These are phyloP conservation scores for Trichoderma koningii DNA, from an alignment of 2,329 filamentous ascomycete genomes.

Conservation along the genomic window DNA sequence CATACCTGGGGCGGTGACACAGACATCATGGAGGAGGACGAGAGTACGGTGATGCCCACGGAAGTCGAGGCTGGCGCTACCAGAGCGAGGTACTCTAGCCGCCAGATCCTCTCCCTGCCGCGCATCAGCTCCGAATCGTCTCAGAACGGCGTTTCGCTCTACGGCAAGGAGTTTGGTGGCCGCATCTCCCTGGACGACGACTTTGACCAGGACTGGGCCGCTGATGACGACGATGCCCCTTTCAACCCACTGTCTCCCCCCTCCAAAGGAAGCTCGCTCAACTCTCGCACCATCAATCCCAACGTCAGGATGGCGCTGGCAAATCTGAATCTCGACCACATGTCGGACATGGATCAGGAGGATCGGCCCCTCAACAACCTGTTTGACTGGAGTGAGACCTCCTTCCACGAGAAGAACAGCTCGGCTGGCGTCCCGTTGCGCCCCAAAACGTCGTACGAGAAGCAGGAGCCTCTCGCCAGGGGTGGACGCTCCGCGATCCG, in stretches of 20 bases:
- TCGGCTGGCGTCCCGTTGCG: constrained; percentile 60
- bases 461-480: constrained; percentile 69
- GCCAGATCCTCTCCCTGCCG: constrained; percentile 29
- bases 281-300: constrained; percentile 55
- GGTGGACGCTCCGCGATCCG: constrained; percentile 69
- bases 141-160: constrained; percentile 40
- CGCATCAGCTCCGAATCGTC: constrained; percentile 39
- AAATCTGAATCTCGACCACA: constrained; percentile 53
- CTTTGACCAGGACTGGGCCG: constrained; percentile 65
- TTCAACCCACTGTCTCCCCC: constrained; percentile 62
- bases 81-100: constrained; percentile 29
- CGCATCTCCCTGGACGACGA: constrained; percentile 62
- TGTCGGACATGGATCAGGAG: constrained; percentile 33
- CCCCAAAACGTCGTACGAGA: constrained; percentile 74
- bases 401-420: constrained; percentile 62
- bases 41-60: constrained; percentile 56
- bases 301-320: constrained; percentile 57
- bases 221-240: constrained; percentile 54
- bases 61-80: constrained; percentile 40
- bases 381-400: constrained; percentile 77
- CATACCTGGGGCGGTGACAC: constrained; percentile 57
- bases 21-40: constrained; percentile 65
- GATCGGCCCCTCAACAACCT: constrained; percentile 67
- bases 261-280: constrained; percentile 52
- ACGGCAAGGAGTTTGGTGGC: constrained; percentile 47